phyloP scores from a whole-genome alignment of 2,329 filamentous ascomycete genomes.

The Podosphaera fusca region DNA sequence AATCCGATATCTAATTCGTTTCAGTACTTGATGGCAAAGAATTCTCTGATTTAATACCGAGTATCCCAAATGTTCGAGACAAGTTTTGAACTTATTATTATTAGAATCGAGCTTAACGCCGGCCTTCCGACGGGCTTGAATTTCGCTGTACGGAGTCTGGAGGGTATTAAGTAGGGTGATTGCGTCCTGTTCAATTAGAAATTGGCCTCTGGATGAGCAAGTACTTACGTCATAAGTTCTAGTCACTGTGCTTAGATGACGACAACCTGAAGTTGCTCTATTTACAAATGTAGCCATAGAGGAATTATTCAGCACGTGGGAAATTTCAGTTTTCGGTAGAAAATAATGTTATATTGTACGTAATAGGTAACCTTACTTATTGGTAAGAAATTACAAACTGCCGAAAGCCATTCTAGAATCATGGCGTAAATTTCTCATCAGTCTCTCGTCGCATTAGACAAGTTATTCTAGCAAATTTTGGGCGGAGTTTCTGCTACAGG shows the following conservation, averaged over 20 bases:
- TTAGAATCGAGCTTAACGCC: constrained; percentile 46
- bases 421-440: no score
- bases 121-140: constrained; percentile 56
- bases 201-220: neutral
- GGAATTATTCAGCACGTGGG: no score
- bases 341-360: no score
- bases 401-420: no score
- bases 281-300: no score
- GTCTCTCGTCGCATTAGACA: no score
- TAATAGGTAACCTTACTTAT: no score
- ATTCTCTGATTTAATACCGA: constrained; percentile 19
- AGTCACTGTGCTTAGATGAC: neutral
- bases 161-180: constrained; percentile 70
- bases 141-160: constrained; percentile 64
- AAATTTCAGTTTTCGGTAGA: no score
- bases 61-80: constrained; percentile 58
- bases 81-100: constrained; percentile 58
- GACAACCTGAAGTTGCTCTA: no score
- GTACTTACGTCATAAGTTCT: constrained; percentile 5
- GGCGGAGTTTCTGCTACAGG: no score
- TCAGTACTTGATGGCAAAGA: neutral
- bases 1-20: constrained; percentile 9
- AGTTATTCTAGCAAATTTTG: no score
- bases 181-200: constrained; percentile 38
- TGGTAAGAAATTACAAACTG: no score